Base-by-base conservation (phyloP, 2,329 filamentous ascomycete species). In the Phoma herbarum region DNA sequence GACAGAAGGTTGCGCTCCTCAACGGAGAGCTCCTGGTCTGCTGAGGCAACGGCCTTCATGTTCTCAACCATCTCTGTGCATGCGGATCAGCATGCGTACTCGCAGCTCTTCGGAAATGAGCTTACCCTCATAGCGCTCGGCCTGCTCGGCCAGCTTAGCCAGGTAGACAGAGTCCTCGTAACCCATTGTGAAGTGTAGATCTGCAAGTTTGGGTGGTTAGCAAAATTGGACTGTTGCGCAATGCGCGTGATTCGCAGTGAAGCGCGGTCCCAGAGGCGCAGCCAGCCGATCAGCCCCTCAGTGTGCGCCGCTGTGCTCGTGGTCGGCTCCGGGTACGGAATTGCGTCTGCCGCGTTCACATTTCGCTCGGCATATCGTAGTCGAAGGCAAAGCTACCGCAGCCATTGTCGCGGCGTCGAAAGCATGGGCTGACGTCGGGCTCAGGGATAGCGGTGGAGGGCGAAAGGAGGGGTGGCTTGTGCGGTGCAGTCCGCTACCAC, bases 91-190 rank as follows among this genome's bases (percentile, higher is more conserved):
- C 52, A 49, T 41, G 51, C 55, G 14, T 26, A 23, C 33, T 55
- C 43, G 47, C 46, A 33, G 47, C 52, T 33, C 48, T 48, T 55
- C 22, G 29, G 49, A 14, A 35, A 57, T 29, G 60, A 48, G 52
- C 78, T 74, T 76, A 98, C 95, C 95, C 87, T 99, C 95, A 84
- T 99, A 99, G 81, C 95, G 94, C 90, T 99, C 95, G 83, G 95
- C 95, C 89, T 99, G 95, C 90, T 99, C 95, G 80, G 95, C 95
- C 82, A 99, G 91, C 93, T 98, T 98, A 84, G 95, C 95, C 81
- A 98, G 90, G 84, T 98, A 98, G 79, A 99, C 95, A 77, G 93
- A 94, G 85, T 98, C 93, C 88, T 98, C 94, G 87, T 97, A 92
- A 88, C 91, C 93, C 94, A 98, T 98, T 85, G 85, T 93, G 86